A percentile compares a stretch with the other conserved stretches of the same genome.
Evolutionary conservation across 1,139 yeast genomes (phyloP).

Genomic region (Nadsonia starkeyi-henricii): DNA sequence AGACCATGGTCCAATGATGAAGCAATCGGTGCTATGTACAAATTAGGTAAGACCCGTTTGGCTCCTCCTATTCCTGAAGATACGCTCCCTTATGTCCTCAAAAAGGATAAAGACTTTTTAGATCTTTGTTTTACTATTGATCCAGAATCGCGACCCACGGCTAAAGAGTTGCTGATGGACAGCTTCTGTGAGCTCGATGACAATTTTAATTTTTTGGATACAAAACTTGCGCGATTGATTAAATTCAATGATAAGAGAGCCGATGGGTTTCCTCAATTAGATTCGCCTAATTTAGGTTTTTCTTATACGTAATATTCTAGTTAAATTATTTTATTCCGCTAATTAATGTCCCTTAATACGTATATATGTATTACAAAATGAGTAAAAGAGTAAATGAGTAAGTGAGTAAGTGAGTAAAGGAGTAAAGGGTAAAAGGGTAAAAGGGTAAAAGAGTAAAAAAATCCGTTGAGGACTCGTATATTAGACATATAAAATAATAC

Average conservation of each 20-base stretch:
- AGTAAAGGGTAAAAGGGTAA: not conserved
- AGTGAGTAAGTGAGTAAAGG: too few relatives aligned
- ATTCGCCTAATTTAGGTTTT: too few relatives aligned
- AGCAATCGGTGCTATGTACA: conserved; percentile 37
- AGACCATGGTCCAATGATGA: conserved; percentile 40
- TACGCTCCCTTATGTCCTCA: conserved; percentile 47
- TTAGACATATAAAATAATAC: conserved; percentile 4
- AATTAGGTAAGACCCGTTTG: conserved; percentile 55
- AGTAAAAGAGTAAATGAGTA: too few relatives aligned
- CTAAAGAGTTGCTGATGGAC: conserved; percentile 48
- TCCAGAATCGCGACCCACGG: conserved; percentile 81
- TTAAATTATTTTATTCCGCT: too few relatives aligned
- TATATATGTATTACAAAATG: too few relatives aligned
- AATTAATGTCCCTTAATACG: too few relatives aligned
- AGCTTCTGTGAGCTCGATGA: conserved; percentile 40
- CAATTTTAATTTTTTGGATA: conserved; percentile 44
- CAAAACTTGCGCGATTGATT: conserved; percentile 48
- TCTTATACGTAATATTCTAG: too few relatives aligned
- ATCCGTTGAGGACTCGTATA: conserved; percentile 12
- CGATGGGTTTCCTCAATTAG: not conserved
- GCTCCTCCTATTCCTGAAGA: conserved; percentile 96
- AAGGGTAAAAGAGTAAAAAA: not conserved
- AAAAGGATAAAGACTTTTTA: conserved; percentile 55
- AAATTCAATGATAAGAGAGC: conserved; percentile 31
- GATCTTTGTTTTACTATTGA: conserved; percentile 65